phyloP scores from a whole-genome alignment of 208 protist species.

The Tritrichomonas foetus region DNA sequence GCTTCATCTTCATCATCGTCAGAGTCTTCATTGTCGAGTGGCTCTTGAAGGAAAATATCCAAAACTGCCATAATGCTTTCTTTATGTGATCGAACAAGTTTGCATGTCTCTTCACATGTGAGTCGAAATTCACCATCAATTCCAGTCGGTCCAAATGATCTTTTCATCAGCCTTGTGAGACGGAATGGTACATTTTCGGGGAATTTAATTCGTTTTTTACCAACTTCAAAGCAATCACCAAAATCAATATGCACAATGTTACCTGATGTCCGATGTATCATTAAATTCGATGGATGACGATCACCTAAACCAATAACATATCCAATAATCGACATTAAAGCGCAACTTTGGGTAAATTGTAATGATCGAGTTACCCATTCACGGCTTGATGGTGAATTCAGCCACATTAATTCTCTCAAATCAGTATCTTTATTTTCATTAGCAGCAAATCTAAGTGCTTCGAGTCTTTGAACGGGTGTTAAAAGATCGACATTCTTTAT shows the following conservation, averaged over 20 bases:
- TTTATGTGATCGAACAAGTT: constrained; percentile 12
- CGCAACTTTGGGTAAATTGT: background rate
- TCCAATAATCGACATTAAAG: constrained; percentile 18
- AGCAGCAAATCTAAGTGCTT: background rate
- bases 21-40: constrained; percentile 15
- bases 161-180: constrained; percentile 86
- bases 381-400: background rate
- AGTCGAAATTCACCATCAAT: constrained; percentile 77
- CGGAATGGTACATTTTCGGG: constrained; percentile 88
- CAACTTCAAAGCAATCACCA: constrained; percentile 88
- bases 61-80: constrained; percentile 43
- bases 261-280: constrained; percentile 68
- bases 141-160: constrained; percentile 81
- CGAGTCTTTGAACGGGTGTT: background rate
- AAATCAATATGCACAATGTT: constrained; percentile 75
- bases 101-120: constrained; percentile 72
- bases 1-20: background rate
- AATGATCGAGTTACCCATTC: background rate
- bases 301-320: constrained; percentile 18
- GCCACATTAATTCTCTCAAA: background rate
- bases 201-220: constrained; percentile 72
- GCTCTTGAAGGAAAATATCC: constrained; percentile 52
- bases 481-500: background rate
- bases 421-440: background rate
- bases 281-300: constrained; percentile 42